Evolutionary conservation across 2,329 filamentous ascomycete genomes (phyloP), one percentile per base, ranked within the genome.

Genomic region (Aspergillus sp.): DNA sequence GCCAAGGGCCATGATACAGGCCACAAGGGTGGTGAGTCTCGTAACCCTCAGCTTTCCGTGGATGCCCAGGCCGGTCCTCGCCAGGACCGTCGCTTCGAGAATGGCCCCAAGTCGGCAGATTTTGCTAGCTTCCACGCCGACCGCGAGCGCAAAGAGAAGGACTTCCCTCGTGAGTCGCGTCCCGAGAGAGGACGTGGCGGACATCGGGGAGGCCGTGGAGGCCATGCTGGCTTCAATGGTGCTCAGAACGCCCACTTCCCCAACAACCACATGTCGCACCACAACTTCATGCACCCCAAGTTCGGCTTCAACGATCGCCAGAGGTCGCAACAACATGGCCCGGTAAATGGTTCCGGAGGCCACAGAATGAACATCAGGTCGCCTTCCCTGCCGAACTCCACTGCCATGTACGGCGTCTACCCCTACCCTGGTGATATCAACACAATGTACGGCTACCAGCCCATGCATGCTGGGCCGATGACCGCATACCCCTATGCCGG

Each of bases 331-430:
- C 69, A 72, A 32, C 73, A 75, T 60, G 70, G 67, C 12, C 63
- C 73, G 45, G 62, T 74, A 51, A 79, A 76, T 62, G 74, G 74
- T 43, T 64, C 74, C 8, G 75, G 81, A 58, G 79, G 79, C 60
- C 83, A 81, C 65, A 80, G 85, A 54, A 80, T 81, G 66, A 79
- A 79, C 51, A 74, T 84, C 61, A 81, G 87, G 57, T 87, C 87
- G 25, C 86, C 88, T 64, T 89, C 87, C 1, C 82, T 89, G 67
- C 84, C 86, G 2, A 81, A 82, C 41, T 82, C 83, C 17, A 70
- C 65, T 38, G 75, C 76, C 30, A 77, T 81, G 63, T 89, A 85
- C 70, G 76, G 76, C 58, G 79, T 78, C 50, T 79, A 79, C 65
- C 69, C 72, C 45, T 72, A 73, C 62, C 75, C 75, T 19, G 67